Conservation (phyloP, 2,329 filamentous ascomycete species). For the Microthyrium microscopicum region DNA sequence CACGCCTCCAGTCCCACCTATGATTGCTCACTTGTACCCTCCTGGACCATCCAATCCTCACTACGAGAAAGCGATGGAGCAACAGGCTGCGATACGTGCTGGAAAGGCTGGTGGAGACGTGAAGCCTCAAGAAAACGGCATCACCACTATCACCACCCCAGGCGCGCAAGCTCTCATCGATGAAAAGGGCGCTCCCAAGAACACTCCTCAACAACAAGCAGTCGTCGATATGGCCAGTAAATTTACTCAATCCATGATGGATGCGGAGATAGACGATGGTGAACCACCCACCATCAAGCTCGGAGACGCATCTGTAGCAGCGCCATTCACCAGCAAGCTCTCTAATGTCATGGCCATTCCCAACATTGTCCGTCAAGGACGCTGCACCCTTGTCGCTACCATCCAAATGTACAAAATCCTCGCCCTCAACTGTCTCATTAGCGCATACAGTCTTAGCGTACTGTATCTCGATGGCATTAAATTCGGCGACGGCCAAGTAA, state of each 20-base stretch:
- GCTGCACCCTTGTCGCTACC: slow-evolving; percentile 91
- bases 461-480: slow-evolving; percentile 97
- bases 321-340: slow-evolving; percentile 93
- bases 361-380: slow-evolving; percentile 94
- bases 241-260: slow-evolving; percentile 75
- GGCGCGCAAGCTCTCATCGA: slow-evolving; percentile 44
- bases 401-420: slow-evolving; percentile 99
- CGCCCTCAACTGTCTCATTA: slow-evolving; percentile 92
- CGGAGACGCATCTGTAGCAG: slow-evolving; percentile 90
- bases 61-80: slow-evolving; percentile 78
- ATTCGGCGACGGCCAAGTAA: slow-evolving; percentile 95
- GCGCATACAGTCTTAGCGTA: slow-evolving; percentile 90
- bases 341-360: slow-evolving; percentile 93
- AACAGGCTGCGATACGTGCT: slow-evolving; percentile 67
- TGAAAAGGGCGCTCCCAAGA: slow-evolving; percentile 21
- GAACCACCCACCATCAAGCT: slow-evolving; percentile 94
- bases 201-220: slow-evolving; percentile 36
- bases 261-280: slow-evolving; percentile 68
- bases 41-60: slow-evolving; percentile 85
- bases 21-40: slow-evolving; percentile 89
- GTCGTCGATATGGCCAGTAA: slow-evolving; percentile 71
- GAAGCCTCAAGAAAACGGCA: slow-evolving; percentile 4
- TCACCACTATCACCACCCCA: slow-evolving; percentile 33
- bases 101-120: slow-evolving; percentile 33
- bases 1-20: slow-evolving; percentile 71